A percentile compares a stretch with the other conserved stretches of the same genome.
These are phyloP conservation scores for Penicillium cosmopolitanum DNA, from an alignment of 495 filamentous ascomycete species.

Conservation along the genomic window DNA sequence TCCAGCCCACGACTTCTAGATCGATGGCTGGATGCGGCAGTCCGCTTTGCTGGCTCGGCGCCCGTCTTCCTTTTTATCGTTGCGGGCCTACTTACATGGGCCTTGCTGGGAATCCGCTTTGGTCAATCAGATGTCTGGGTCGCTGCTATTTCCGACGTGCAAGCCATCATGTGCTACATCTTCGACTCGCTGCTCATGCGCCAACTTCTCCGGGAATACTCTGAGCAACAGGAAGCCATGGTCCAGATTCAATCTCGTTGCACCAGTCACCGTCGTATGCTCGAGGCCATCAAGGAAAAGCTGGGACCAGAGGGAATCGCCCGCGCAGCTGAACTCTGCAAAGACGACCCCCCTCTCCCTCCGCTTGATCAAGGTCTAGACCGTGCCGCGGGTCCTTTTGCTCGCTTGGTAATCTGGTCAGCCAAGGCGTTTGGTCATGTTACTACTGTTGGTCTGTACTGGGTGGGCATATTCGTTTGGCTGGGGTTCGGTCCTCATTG, in stretches of 20 bases:
- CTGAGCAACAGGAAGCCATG: conserved; percentile 26
- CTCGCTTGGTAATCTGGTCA: conserved; percentile 20
- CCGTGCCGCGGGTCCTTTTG: conserved; percentile 22
- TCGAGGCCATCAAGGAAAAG: conserved; percentile 24
- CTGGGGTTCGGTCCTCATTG: conserved; percentile 33
- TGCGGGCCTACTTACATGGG: conserved; percentile 29
- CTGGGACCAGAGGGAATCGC: conserved; percentile 19
- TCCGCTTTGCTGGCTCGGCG: conserved; percentile 31
- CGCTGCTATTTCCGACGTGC: conserved; percentile 40
- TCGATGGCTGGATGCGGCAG: conserved; percentile 37
- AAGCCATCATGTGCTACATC: conserved; percentile 42
- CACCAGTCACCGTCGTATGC: conserved; percentile 34
- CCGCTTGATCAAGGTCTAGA: conserved; percentile 18
- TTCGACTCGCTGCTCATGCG: conserved; percentile 45
- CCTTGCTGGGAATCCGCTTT: conserved; percentile 33
- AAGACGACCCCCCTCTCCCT: conserved; percentile 8
- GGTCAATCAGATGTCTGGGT: conserved; percentile 38
- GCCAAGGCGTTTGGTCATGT: conserved; percentile 34
- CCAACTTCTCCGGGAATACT: conserved; percentile 39
- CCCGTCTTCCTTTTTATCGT: conserved; percentile 33
- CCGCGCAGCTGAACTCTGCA: conserved; percentile 9
- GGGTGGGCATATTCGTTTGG: conserved; percentile 42
- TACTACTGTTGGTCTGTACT: conserved; percentile 32
- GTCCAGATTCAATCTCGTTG: conserved; percentile 36
- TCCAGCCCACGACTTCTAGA: conserved; percentile 28